These are phyloP conservation scores for Trichoderma gracile DNA, from an alignment of 2,329 filamentous ascomycete genomes.

Conservation along the genomic window DNA sequence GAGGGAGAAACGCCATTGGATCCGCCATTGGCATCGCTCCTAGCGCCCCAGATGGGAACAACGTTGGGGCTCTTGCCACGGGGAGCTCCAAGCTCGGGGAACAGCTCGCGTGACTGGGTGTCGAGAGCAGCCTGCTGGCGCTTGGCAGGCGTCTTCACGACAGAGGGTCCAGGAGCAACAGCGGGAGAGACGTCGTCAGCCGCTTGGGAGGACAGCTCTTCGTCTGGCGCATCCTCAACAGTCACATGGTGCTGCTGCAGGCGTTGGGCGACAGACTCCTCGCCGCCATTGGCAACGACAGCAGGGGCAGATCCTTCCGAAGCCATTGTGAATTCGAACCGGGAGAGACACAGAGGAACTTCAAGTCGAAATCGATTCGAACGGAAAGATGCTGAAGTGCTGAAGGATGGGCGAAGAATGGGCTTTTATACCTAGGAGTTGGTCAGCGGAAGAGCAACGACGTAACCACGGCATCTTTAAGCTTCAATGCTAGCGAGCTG, in stretches of 20 bases:
- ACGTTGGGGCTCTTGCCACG: conserved; percentile 68
- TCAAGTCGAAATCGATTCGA: not conserved
- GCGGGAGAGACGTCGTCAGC: conserved; percentile 48
- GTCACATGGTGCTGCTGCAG: conserved; percentile 66
- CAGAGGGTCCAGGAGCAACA: conserved; percentile 50
- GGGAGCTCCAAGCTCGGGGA: conserved; percentile 80
- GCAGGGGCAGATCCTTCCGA: conserved; percentile 36
- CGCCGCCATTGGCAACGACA: conserved; percentile 40
- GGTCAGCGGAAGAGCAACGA: not conserved
- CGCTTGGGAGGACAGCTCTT: conserved; percentile 66
- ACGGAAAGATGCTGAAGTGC: not conserved
- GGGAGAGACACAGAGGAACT: not conserved
- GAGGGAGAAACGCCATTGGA: conserved; percentile 59
- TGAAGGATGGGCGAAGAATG: too few species aligned
- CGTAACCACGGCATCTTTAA: not conserved
- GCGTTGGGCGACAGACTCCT: conserved; percentile 60
- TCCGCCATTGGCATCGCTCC: conserved; percentile 60
- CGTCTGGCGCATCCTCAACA: conserved; percentile 79
- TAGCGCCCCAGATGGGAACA: conserved; percentile 75
- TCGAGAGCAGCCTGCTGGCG: conserved; percentile 68
- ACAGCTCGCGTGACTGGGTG: conserved; percentile 84
- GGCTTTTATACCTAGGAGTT: too few species aligned
- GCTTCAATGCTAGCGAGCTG: too few species aligned
- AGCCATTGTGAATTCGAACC: conserved; percentile 43
- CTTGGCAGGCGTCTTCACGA: conserved; percentile 64